Base-by-base conservation (phyloP, 78 protist species). In the Guillardia theta region DNA sequence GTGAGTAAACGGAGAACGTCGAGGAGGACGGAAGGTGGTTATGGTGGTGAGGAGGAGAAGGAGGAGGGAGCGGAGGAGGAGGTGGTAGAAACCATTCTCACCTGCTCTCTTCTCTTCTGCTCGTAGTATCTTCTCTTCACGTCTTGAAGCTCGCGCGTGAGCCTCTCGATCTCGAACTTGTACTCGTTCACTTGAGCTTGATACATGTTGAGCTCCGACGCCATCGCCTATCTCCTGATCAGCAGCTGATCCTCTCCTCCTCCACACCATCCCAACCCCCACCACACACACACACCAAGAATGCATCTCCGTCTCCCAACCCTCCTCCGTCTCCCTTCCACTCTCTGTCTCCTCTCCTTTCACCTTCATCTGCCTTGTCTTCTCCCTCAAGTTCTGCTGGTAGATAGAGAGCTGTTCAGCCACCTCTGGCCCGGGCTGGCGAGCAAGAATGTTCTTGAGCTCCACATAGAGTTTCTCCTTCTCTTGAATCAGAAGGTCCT, bases 381-480 rank as follows among this genome's bases (percentile, higher is more conserved):
- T 64, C 94, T 93, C 94, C n/a, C 58, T 46, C 30, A 97, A 53
- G 6, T 96, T 54, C 58, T 43, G 54, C 45, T 94, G 93, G 77
- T 88, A 88, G 93, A 88, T 53, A 44, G 93, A 88, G 48, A 88
- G 77, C 93, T 78, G 90, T 50, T 78, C 90, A 0, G 90, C 90
- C 1, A 78, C 90, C 33, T 78, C 90, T 27, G 90, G 90, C 33
- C 90, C 90, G 10, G 98, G 98, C 95, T 96, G 98, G 36, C 98
- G 88, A 33, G 96, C 95, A 39, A 98, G 96, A 50, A 97, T 88
- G 58, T 95, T 44, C 97, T 97, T 96, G 83, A 97, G 96, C 96
- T 97, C 98, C 27, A 76, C 87, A 87, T 96, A 97, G 48, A 94
- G 92, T 92, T 96, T 97, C 58, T 97, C 98, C 94, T 95, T 95